phyloP scores from a whole-genome alignment of 768 basidiomycete species.

The Kwoniella europaea region DNA sequence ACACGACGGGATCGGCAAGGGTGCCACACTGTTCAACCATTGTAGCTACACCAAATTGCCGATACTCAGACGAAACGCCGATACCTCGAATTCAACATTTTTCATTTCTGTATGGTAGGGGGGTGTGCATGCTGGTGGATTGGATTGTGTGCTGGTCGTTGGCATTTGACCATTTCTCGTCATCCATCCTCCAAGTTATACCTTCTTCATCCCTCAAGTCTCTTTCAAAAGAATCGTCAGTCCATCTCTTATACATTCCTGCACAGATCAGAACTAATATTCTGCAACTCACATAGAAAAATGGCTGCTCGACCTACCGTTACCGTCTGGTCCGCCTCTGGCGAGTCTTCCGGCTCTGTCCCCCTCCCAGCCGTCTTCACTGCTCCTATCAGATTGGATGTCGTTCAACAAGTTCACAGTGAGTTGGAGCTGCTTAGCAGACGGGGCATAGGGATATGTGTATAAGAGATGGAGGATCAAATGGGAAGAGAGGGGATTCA shows the following conservation, averaged over 20 bases:
- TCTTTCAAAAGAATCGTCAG: slow-evolving; percentile 24
- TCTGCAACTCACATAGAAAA: slow-evolving; percentile 28
- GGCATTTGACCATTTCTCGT: slow-evolving; percentile 13
- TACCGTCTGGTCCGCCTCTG: slow-evolving; percentile 74
- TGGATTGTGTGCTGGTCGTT: not conserved
- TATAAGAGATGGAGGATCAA: not conserved
- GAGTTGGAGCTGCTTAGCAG: slow-evolving; percentile 57
- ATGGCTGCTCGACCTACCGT: slow-evolving; percentile 96
- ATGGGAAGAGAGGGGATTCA: slow-evolving; percentile 5
- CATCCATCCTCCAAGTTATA: not conserved
- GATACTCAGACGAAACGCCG: slow-evolving; percentile 27
- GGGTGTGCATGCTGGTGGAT: not conserved
- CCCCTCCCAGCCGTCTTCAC: slow-evolving; percentile 95
- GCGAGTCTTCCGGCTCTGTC: slow-evolving; percentile 85
- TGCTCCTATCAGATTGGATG: slow-evolving; percentile 97
- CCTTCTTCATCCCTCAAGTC: slow-evolving; percentile 31
- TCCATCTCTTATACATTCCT: not conserved
- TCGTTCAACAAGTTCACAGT: slow-evolving; percentile 99
- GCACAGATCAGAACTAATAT: not conserved
- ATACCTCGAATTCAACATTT: not conserved
- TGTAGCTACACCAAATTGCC: not conserved
- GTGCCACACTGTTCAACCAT: slow-evolving; percentile 6
- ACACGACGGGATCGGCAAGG: not conserved
- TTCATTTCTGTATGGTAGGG: not conserved
- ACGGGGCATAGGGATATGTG: slow-evolving; percentile 11